A percentile compares a stretch with the other conserved stretches of the same genome.
phyloP scores from a whole-genome alignment of 2,329 filamentous ascomycete species.

The Arthrobotrys entomopaga region DNA sequence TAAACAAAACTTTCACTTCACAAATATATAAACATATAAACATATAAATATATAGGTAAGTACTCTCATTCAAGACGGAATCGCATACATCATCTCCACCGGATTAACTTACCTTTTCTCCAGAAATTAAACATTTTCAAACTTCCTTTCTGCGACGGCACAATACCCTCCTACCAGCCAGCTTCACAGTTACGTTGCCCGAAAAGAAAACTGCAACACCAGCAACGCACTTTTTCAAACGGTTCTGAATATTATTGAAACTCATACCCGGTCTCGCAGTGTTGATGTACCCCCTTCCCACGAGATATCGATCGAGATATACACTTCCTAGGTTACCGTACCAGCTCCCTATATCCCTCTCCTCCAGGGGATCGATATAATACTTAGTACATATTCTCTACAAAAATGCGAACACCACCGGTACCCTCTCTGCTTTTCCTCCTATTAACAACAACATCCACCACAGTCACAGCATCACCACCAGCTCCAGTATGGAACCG shows the following conservation, averaged over 20 bases:
- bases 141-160: constrained; percentile 28
- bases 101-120: not conserved
- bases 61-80: too few relatives aligned
- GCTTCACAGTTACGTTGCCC: not conserved
- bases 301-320: not conserved
- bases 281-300: not conserved
- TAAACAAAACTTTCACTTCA: too few relatives aligned
- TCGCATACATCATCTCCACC: too few relatives aligned
- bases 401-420: constrained; percentile 32
- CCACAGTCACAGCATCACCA: constrained; percentile 24
- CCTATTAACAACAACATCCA: constrained; percentile 19
- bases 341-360: too few relatives aligned
- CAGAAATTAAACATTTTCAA: not conserved
- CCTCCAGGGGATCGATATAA: too few relatives aligned
- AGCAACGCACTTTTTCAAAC: constrained; percentile 26
- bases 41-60: too few relatives aligned
- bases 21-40: too few relatives aligned
- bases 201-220: constrained; percentile 44
- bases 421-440: constrained; percentile 23
- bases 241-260: not conserved
- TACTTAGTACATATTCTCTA: not conserved
- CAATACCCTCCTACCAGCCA: constrained; percentile 28
- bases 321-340: not conserved
- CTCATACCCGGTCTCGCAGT: too few relatives aligned
- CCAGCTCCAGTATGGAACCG: constrained; percentile 46